Evolutionary conservation across 2,329 filamentous ascomycete genomes (phyloP).

Genomic region (Pyrenophora teres): DNA sequence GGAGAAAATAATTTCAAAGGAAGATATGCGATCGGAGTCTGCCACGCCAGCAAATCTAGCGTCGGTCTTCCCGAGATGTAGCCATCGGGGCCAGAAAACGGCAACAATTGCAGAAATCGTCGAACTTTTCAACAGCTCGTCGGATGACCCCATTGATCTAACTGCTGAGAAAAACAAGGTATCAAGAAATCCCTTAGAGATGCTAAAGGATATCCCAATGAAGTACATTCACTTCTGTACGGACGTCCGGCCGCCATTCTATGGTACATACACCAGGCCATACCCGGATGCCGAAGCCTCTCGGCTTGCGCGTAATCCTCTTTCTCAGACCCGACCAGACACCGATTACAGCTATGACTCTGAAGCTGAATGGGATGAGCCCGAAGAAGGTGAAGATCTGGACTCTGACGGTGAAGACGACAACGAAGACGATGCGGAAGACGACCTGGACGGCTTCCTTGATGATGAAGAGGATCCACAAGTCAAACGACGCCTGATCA

Average conservation of each 20-base stretch:
- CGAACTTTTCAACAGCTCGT: slow-evolving; percentile 52
- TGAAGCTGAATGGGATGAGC: slow-evolving; percentile 82
- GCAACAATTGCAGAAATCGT: slow-evolving; percentile 46
- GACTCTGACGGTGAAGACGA: slow-evolving; percentile 68
- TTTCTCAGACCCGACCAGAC: slow-evolving; percentile 60
- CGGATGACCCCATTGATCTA: slow-evolving; percentile 50
- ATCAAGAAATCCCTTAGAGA: slow-evolving; percentile 42
- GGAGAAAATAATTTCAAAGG: slow-evolving; percentile 28
- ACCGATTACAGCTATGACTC: slow-evolving; percentile 85
- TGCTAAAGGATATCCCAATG: slow-evolving; percentile 62
- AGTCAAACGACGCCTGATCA: slow-evolving; percentile 62
- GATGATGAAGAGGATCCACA: slow-evolving; percentile 75
- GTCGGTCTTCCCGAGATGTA: slow-evolving; percentile 19
- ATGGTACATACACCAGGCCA: slow-evolving; percentile 70
- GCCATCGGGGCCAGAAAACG: slow-evolving; percentile 22
- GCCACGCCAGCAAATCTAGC: slow-evolving; percentile 25
- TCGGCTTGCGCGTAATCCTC: slow-evolving; percentile 60
- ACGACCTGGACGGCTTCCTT: slow-evolving; percentile 87
- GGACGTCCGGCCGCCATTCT: slow-evolving; percentile 70
- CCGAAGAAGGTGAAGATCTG: slow-evolving; percentile 71
- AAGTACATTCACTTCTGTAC: slow-evolving; percentile 67
- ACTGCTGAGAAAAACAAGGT: slow-evolving; percentile 41
- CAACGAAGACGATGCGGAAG: slow-evolving; percentile 74
- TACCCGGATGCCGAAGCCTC: slow-evolving; percentile 53
- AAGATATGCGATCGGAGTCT: slow-evolving; percentile 19